These are phyloP conservation scores for Podospora pseudoanserina DNA, from an alignment of 495 filamentous ascomycete species.

Conservation along the genomic window DNA sequence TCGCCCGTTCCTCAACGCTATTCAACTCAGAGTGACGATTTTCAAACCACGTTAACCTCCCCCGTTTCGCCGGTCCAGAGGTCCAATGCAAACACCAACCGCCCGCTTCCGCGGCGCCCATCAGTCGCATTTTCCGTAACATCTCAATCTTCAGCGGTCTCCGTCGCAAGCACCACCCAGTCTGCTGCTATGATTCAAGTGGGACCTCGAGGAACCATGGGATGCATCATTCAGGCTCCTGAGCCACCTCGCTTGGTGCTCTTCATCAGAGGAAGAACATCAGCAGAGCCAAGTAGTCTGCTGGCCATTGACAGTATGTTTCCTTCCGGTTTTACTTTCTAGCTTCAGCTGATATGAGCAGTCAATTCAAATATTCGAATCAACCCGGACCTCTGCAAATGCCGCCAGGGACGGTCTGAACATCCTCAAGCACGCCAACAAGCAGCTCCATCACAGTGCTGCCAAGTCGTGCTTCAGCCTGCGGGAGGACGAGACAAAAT, in stretches of 20 bases:
- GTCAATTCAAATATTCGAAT: slow-evolving; percentile 12
- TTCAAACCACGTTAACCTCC: neutral
- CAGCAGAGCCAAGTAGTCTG: neutral
- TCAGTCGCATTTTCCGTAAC: neutral
- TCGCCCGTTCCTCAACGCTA: neutral
- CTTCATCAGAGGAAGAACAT: slow-evolving; percentile 6
- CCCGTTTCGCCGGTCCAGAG: neutral
- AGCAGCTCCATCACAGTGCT: neutral
- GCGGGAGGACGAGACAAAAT: neutral
- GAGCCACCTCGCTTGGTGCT: slow-evolving; percentile 12
- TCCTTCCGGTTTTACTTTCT: neutral
- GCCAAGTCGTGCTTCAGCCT: neutral
- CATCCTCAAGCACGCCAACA: neutral
- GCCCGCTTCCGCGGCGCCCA: neutral
- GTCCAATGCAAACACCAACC: neutral
- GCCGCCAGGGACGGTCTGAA: neutral
- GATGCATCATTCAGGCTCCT: slow-evolving; percentile 12
- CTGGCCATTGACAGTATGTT: slow-evolving; percentile 16
- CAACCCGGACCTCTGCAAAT: slow-evolving; percentile 16
- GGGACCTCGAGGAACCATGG: slow-evolving; percentile 9
- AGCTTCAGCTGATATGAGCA: neutral
- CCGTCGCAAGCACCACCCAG: neutral
- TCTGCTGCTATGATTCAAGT: slow-evolving; percentile 10
- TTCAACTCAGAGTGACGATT: neutral
- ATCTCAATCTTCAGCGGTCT: neutral